A percentile compares a stretch with the other conserved stretches of the same genome.
These are phyloP conservation scores for Alopecurus myosuroides DNA, from an alignment of 176 grass and related monocot species.

Conservation along the genomic window DNA sequence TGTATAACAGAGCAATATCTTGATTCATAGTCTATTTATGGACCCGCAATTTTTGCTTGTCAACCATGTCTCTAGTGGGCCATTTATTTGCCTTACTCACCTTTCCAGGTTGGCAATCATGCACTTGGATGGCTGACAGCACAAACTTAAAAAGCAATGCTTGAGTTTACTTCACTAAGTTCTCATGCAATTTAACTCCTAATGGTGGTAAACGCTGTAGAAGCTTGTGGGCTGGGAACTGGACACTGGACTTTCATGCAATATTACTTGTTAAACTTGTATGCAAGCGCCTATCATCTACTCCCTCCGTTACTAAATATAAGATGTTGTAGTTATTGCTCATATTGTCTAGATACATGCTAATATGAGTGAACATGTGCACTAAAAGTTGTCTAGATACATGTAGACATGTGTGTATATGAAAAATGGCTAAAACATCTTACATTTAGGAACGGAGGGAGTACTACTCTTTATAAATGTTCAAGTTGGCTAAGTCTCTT, in stretches of 20 bases:
- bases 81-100: background rate
- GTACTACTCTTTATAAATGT: background rate
- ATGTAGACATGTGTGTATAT: too few species aligned
- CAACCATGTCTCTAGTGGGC: background rate
- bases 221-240: background rate
- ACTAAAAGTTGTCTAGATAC: too few species aligned
- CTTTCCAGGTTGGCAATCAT: background rate
- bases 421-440: too few species aligned
- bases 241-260: slow-evolving; percentile 9
- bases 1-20: background rate
- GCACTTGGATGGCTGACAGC: background rate
- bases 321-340: too few species aligned
- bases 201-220: background rate
- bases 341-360: too few species aligned
- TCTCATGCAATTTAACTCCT: background rate
- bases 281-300: background rate
- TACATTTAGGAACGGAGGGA: too few species aligned
- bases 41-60: background rate
- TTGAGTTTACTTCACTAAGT: slow-evolving; percentile 6
- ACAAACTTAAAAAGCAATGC: background rate
- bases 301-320: too few species aligned
- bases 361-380: too few species aligned
- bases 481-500: slow-evolving; percentile 21
- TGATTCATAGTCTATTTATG: background rate
- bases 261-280: background rate